Percentiles rank a stretch among this genome's conserved stretches.
Conservation (phyloP, 768 basidiomycete species). For the Cyclocybe cylindracea region DNA sequence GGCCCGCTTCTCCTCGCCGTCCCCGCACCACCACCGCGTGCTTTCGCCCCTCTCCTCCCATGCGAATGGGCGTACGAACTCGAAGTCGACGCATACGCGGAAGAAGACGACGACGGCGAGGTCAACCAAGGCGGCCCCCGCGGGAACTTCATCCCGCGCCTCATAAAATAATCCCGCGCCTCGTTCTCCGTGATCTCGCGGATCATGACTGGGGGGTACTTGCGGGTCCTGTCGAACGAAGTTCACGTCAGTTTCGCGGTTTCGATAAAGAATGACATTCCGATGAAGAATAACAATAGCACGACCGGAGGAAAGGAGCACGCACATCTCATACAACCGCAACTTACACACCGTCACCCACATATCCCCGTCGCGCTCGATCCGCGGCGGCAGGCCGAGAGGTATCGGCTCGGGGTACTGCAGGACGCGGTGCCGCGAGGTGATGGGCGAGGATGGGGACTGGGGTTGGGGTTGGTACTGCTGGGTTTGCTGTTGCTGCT, state of each 20-base stretch:
- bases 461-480: too few relatives aligned
- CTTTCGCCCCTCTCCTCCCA: neutral
- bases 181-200: slow-evolving; percentile 25
- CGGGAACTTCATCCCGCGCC: slow-evolving; percentile 14
- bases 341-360: slow-evolving; percentile 28
- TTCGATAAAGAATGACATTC: too few relatives aligned
- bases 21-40: neutral
- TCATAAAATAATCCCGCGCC: slow-evolving; percentile 24
- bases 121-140: slow-evolving; percentile 9
- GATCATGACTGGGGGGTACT: slow-evolving; percentile 23
- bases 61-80: too few relatives aligned
- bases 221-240: slow-evolving; percentile 20
- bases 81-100: neutral
- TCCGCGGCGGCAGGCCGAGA: slow-evolving; percentile 18
- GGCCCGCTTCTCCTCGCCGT: neutral
- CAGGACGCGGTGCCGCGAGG: slow-evolving; percentile 11
- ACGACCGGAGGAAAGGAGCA: too few relatives aligned
- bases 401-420: slow-evolving; percentile 11
- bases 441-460: slow-evolving; percentile 1
- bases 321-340: slow-evolving; percentile 27
- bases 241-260: too few relatives aligned
- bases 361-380: slow-evolving; percentile 16
- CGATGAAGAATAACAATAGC: too few relatives aligned
- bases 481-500: slow-evolving; percentile 17
- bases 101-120: neutral